A percentile compares a stretch with the other conserved stretches of the same genome.
Evolutionary conservation across 495 filamentous ascomycete genomes (phyloP).

Genomic region (Penicillium odoratum): DNA sequence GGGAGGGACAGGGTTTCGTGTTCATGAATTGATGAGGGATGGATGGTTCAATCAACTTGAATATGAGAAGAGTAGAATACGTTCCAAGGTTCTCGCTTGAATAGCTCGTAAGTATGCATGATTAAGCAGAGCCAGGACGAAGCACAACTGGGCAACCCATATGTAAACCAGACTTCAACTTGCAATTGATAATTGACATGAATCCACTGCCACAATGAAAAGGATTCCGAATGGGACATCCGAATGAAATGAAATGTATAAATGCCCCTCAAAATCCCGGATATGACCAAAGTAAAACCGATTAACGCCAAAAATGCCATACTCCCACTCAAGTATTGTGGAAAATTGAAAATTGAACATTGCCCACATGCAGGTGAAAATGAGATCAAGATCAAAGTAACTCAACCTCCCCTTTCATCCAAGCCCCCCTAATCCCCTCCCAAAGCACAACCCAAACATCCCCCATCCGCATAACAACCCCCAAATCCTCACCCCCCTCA

Average conservation of each 20-base stretch:
- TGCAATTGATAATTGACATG: no score
- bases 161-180: background rate
- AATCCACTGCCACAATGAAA: no score
- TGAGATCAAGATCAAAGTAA: constrained; percentile 59
- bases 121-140: background rate
- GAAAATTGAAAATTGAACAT: no score
- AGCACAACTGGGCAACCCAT: background rate
- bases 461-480: constrained; percentile 64
- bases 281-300: background rate
- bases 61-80: background rate
- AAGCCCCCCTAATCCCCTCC: constrained; percentile 72
- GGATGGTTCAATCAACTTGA: background rate
- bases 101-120: background rate
- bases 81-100: background rate
- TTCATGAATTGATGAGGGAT: background rate
- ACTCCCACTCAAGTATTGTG: background rate
- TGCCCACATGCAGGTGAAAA: background rate
- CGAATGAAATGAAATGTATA: background rate
- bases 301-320: constrained; percentile 16
- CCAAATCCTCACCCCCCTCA: constrained; percentile 54
- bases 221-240: no score
- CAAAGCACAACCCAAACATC: constrained; percentile 88
- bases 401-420: constrained; percentile 75
- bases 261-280: constrained; percentile 4
- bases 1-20: background rate